A percentile compares a stretch with the other conserved stretches of the same genome.
These are phyloP conservation scores for Brettanomyces bruxellensis DNA, from an alignment of 805 yeast genomes.

Conservation along the genomic window DNA sequence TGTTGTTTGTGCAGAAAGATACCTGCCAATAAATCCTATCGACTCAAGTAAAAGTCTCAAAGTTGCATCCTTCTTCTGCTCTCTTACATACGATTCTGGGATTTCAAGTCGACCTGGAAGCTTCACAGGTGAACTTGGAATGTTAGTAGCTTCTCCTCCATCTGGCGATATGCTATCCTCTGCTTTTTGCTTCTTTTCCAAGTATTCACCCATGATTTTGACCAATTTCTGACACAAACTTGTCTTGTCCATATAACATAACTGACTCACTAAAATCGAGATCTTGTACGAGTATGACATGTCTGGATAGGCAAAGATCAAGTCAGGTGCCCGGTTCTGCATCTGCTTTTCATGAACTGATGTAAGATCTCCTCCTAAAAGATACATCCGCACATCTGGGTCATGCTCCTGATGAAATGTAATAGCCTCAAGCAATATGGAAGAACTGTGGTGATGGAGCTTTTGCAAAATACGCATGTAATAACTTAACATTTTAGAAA, in stretches of 20 bases:
- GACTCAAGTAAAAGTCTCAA: slow-evolving; percentile 17
- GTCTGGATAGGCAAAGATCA: slow-evolving; percentile 9
- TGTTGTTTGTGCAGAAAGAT: slow-evolving; percentile 3
- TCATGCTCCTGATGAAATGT: slow-evolving; percentile 45
- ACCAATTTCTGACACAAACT: slow-evolving; percentile 36
- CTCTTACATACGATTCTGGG: slow-evolving; percentile 2
- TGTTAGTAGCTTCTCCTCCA: neutral
- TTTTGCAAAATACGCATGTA: slow-evolving; percentile 51
- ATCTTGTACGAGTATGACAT: slow-evolving; percentile 19
- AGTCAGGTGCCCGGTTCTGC: slow-evolving; percentile 11
- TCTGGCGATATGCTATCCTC: slow-evolving; percentile 1
- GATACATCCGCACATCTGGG: slow-evolving; percentile 37
- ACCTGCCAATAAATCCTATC: slow-evolving; percentile 13
- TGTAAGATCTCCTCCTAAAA: slow-evolving; percentile 50
- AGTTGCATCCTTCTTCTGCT: slow-evolving; percentile 6
- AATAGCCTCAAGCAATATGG: slow-evolving; percentile 52
- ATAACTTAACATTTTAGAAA: slow-evolving; percentile 55
- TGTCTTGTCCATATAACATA: slow-evolving; percentile 35
- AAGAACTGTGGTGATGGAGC: slow-evolving; percentile 41
- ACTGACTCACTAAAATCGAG: slow-evolving; percentile 14
- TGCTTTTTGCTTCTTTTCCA: slow-evolving; percentile 1
- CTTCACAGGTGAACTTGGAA: slow-evolving; percentile 1
- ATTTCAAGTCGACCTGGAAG: neutral
- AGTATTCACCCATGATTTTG: slow-evolving; percentile 6
- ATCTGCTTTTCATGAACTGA: slow-evolving; percentile 25